Evolutionary conservation across 345 rosid genomes (phyloP).

Genomic region (Sapria himalayana): DNA sequence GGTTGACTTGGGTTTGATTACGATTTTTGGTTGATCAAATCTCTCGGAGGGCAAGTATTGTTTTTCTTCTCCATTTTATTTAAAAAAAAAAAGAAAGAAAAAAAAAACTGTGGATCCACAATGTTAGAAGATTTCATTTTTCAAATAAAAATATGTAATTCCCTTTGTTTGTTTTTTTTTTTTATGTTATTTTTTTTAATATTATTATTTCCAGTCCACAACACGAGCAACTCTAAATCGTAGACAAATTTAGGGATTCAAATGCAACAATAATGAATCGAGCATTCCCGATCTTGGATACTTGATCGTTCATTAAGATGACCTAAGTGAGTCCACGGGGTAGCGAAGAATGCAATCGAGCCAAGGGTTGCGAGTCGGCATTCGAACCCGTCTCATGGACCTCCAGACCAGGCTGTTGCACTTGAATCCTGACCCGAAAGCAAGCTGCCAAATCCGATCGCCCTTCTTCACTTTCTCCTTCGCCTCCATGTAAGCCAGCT

Average conservation of each 20-base stretch:
- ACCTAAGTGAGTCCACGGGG: conserved; percentile 15
- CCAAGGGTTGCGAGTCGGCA: conserved; percentile 59
- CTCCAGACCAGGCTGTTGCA: conserved; percentile 87
- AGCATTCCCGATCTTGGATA: too few species aligned
- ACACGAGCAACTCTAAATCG: neutral
- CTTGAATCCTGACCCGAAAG: conserved; percentile 83
- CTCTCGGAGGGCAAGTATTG: conserved; percentile 20
- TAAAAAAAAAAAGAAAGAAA: conserved; percentile 12
- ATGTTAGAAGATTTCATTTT: conserved; percentile 10
- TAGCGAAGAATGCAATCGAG: conserved; percentile 43
- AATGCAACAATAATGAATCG: too few species aligned
- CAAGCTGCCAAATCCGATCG: conserved; percentile 72
- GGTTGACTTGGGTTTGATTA: conserved; percentile 55
- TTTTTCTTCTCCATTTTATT: conserved; percentile 4
- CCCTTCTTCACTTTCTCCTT: conserved; percentile 60
- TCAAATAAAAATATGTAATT: neutral
- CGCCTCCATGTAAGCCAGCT: conserved; percentile 75
- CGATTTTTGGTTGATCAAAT: conserved; percentile 42
- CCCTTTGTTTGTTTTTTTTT: neutral
- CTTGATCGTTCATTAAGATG: too few species aligned
- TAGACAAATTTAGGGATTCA: conserved; percentile 4
- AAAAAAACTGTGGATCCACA: conserved; percentile 15
- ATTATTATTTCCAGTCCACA: neutral
- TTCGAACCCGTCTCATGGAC: conserved; percentile 43
- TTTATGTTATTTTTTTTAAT: neutral